Conservation (phyloP, 805 yeast species). For the Cyberlindnera mycetangii region DNA sequence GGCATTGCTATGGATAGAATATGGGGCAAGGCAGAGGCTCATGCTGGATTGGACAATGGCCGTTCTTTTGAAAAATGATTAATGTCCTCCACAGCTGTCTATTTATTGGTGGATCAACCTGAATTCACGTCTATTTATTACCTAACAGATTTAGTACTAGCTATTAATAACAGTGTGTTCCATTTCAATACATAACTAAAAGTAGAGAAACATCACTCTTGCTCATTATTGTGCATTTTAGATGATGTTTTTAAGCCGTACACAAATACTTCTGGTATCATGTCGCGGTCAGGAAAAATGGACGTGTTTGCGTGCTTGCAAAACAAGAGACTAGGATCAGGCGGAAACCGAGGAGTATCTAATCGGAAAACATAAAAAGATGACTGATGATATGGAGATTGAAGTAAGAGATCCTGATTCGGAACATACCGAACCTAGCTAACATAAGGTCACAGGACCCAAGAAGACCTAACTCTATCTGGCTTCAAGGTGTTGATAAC, state of each 20-base stretch:
- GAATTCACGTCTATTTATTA: background rate
- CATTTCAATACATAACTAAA: too few relatives aligned
- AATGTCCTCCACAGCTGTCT: too few relatives aligned
- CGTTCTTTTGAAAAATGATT: slow-evolving; percentile 9
- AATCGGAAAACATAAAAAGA: background rate
- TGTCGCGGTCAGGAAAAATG: background rate
- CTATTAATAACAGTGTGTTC: too few relatives aligned
- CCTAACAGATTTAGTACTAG: too few relatives aligned
- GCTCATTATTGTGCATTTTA: too few relatives aligned
- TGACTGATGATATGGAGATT: slow-evolving; percentile 19
- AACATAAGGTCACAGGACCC: slow-evolving; percentile 11
- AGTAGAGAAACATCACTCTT: too few relatives aligned
- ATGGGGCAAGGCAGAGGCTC: slow-evolving; percentile 77
- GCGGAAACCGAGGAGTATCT: too few relatives aligned
- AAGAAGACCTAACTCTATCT: slow-evolving; percentile 23
- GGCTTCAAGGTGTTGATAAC: slow-evolving; percentile 28
- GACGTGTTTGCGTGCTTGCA: background rate
- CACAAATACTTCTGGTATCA: too few relatives aligned
- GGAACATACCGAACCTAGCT: background rate
- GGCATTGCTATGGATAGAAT: slow-evolving; percentile 81
- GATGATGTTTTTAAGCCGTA: too few relatives aligned
- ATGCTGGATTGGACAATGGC: slow-evolving; percentile 23
- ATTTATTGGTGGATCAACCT: background rate
- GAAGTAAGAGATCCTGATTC: slow-evolving; percentile 17
- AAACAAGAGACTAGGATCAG: too few relatives aligned